Percentiles rank a stretch among this genome's conserved stretches.
Evolutionary conservation across 2,329 filamentous ascomycete species (phyloP).

Genomic region (Paraconiothyrium sp.): DNA sequence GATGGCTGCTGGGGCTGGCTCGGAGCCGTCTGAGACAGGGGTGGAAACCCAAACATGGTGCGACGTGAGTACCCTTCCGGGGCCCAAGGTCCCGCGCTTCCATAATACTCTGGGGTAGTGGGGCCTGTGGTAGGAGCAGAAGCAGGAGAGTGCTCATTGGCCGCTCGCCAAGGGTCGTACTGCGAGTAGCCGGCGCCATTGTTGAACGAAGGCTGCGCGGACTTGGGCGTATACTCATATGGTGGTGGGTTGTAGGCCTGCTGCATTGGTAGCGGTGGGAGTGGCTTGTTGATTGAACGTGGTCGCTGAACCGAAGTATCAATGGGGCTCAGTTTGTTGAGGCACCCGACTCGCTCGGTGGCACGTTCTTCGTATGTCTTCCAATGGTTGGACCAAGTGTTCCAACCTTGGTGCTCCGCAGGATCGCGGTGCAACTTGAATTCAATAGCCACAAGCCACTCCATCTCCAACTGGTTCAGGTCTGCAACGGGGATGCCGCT

Average conservation of each 20-base stretch:
- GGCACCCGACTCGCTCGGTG: slow-evolving; percentile 49
- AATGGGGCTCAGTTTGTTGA: slow-evolving; percentile 65
- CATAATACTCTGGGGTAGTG: slow-evolving; percentile 64
- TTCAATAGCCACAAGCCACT: slow-evolving; percentile 84
- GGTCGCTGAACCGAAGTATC: slow-evolving; percentile 70
- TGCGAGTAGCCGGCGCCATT: slow-evolving; percentile 44
- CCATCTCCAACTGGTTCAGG: slow-evolving; percentile 84
- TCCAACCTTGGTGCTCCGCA: slow-evolving; percentile 76
- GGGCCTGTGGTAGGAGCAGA: slow-evolving; percentile 64
- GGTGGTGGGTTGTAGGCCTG: slow-evolving; percentile 51
- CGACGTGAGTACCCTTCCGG: slow-evolving; percentile 56
- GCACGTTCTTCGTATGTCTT: slow-evolving; percentile 67
- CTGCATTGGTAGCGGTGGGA: slow-evolving; percentile 50
- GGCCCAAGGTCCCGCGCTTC: slow-evolving; percentile 58
- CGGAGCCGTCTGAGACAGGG: slow-evolving; percentile 46
- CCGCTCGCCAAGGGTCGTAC: slow-evolving; percentile 55
- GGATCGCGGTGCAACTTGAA: slow-evolving; percentile 91
- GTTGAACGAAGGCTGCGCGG: slow-evolving; percentile 49
- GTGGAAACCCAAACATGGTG: slow-evolving; percentile 53
- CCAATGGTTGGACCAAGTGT: slow-evolving; percentile 73
- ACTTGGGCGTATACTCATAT: slow-evolving; percentile 48
- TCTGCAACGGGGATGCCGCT: slow-evolving; percentile 87
- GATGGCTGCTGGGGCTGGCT: slow-evolving; percentile 50
- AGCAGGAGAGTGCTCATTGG: slow-evolving; percentile 60
- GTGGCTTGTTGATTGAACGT: slow-evolving; percentile 58